phyloP scores from a whole-genome alignment of 108 stramenopile species.

The Nannochloropsis granulata region DNA sequence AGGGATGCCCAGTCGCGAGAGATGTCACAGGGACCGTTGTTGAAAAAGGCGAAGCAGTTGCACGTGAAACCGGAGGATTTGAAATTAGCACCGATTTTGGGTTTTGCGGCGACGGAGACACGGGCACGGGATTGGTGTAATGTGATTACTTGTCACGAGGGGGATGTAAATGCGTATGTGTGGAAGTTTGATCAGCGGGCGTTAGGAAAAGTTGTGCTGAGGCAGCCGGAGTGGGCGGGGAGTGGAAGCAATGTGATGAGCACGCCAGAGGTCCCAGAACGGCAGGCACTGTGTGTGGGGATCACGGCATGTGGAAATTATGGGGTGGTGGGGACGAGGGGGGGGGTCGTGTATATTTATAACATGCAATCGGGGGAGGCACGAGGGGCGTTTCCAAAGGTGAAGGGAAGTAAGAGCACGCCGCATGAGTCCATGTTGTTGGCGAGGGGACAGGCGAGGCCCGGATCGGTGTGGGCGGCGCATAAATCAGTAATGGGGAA shows the following conservation, averaged over 20 bases:
- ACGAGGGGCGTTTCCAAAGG: slow-evolving; percentile 56
- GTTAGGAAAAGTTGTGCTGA: not conserved
- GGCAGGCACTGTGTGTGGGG: not conserved
- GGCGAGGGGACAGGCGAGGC: not conserved
- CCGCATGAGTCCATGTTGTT: not conserved
- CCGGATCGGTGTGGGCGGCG: not conserved
- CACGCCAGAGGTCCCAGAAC: not conserved
- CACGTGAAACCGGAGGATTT: slow-evolving; percentile 9
- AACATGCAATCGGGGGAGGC: slow-evolving; percentile 77
- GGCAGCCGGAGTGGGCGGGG: not conserved
- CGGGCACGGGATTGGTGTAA: slow-evolving; percentile 33
- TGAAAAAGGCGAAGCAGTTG: slow-evolving; percentile 2
- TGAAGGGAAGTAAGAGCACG: not conserved
- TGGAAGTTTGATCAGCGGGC: slow-evolving; percentile 14
- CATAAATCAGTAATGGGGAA: not conserved
- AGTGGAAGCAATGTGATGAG: not conserved
- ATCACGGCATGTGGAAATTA: slow-evolving; percentile 48
- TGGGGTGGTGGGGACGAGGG: slow-evolving; percentile 76
- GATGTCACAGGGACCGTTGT: slow-evolving; percentile 25
- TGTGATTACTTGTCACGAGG: slow-evolving; percentile 25
- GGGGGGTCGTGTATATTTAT: slow-evolving; percentile 80
- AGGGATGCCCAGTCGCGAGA: slow-evolving; percentile 34
- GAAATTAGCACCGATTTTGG: slow-evolving; percentile 28
- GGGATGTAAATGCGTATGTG: slow-evolving; percentile 19
- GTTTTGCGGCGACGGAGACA: slow-evolving; percentile 34